A percentile compares a stretch with the other conserved stretches of the same genome.
Conservation (phyloP, 805 yeast genomes). For the Candida broadrunensis region DNA sequence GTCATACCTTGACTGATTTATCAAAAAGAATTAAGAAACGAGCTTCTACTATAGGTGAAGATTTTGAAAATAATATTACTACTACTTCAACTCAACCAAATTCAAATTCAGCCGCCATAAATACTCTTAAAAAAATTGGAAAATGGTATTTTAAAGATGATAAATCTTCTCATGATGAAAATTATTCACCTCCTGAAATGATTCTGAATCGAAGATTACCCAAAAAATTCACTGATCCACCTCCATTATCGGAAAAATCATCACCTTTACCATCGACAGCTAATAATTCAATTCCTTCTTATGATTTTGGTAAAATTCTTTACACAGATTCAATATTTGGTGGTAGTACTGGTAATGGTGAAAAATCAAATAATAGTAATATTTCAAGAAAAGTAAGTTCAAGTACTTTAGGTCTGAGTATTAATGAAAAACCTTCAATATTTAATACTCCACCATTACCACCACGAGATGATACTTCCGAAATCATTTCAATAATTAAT, state of each 20-base stretch:
- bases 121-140: slow-evolving; percentile 56
- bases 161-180: slow-evolving; percentile 11
- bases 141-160: slow-evolving; percentile 64
- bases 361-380: not conserved
- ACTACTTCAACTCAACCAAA: not conserved
- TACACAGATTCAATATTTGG: not conserved
- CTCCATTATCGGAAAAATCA: slow-evolving; percentile 2
- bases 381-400: not conserved
- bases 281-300: slow-evolving; percentile 13
- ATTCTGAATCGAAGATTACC: slow-evolving; percentile 52
- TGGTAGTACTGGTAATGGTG: not conserved
- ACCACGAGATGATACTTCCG: not conserved
- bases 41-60: not conserved
- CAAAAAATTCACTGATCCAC: slow-evolving; percentile 14
- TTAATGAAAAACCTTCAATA: not conserved
- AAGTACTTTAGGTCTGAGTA: not conserved
- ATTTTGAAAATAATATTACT: too few species aligned
- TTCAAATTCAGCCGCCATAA: slow-evolving; percentile 11
- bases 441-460: not conserved
- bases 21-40: slow-evolving; percentile 21
- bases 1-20: slow-evolving; percentile 22
- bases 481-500: not conserved
- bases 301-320: slow-evolving; percentile 16
- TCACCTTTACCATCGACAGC: slow-evolving; percentile 3
- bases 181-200: slow-evolving; percentile 61